Base-by-base conservation (phyloP, 116 monocot genomes). In the Posidonia oceanica region DNA sequence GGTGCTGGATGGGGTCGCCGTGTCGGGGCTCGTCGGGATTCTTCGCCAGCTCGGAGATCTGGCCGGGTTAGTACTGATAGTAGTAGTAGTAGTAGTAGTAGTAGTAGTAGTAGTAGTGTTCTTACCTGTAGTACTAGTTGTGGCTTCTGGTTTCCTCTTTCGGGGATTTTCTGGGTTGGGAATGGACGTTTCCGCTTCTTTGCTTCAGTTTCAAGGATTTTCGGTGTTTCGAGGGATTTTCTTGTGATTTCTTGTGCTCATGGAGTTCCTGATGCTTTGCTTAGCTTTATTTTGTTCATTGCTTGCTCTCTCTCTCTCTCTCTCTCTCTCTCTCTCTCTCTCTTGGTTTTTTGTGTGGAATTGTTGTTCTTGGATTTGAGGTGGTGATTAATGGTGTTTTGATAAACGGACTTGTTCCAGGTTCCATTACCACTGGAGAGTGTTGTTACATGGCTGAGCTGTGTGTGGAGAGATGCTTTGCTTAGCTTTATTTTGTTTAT, bases 41-140 rank as follows among this genome's bases (percentile, higher is more conserved):
- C 74, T 89, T 7, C 83, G 89, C 42, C 89, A 89, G 81, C 86
- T 89, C 61, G 89, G 89, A 57, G 89, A 89, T 86, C 81, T 89
- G 54, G 79, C 86, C 37, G 86, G 83, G 89, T 89, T 21, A 83
- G 81, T 77, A 3, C 4, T 20, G 20, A 13, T 29, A 15, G 12
- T 14, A 12, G 14, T 54, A 23, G 14, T 68, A 20, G 23, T 14
- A 23, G 14, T 68, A 20, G 23, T 14, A 29, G 29, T 29, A 15
- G 12, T 14, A 12, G 4, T 37, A 23, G 14, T 68, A 20, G 23
- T 14, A 52, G 58, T 58, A 18, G 58, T 21, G 7, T 58, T 58
- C 21, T 21, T 58, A 2, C 58, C 29, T 29, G 29, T 21, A 3
- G 5, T 6, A 21, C 7, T 58, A 7, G 58, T 58, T 58, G 58